phyloP scores from a whole-genome alignment of 345 rosid genomes.

The Sonneratia caseolaris region DNA sequence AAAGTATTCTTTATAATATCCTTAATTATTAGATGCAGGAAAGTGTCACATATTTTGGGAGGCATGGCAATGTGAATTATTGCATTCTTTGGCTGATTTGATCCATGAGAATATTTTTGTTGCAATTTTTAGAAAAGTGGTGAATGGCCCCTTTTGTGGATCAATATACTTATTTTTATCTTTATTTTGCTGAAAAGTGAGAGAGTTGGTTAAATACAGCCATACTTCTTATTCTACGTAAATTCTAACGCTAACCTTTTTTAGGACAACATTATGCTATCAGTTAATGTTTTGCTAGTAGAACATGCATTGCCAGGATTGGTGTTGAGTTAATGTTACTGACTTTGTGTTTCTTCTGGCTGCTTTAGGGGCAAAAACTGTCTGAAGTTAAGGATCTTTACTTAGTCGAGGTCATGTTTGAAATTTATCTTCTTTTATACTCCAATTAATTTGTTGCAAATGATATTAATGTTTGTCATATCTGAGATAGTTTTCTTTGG shows the following conservation, averaged over 20 bases:
- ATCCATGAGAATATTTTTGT: not conserved
- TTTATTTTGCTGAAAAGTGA: not conserved
- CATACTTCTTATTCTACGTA: not conserved
- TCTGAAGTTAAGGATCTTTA: constrained; percentile 73
- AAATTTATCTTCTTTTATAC: constrained; percentile 3
- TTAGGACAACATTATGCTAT: not conserved
- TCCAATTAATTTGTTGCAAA: not conserved
- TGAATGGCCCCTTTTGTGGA: not conserved
- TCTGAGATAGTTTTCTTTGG: constrained; percentile 14
- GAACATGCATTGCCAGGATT: not conserved
- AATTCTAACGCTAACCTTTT: not conserved
- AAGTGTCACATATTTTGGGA: not conserved
- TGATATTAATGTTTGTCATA: constrained; percentile 5
- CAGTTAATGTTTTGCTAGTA: not conserved
- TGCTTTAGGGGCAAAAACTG: constrained; percentile 69
- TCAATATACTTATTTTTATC: not conserved
- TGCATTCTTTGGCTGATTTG: not conserved
- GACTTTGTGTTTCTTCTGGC: constrained; percentile 11
- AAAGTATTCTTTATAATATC: not conserved
- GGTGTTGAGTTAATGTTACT: not conserved
- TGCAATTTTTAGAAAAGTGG: not conserved
- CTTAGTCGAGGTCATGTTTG: constrained; percentile 48
- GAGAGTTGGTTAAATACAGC: not conserved
- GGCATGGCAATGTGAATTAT: not conserved
- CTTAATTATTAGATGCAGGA: not conserved